These are phyloP conservation scores for Serendipita sp. DNA, from an alignment of 768 basidiomycete genomes.

Conservation along the genomic window DNA sequence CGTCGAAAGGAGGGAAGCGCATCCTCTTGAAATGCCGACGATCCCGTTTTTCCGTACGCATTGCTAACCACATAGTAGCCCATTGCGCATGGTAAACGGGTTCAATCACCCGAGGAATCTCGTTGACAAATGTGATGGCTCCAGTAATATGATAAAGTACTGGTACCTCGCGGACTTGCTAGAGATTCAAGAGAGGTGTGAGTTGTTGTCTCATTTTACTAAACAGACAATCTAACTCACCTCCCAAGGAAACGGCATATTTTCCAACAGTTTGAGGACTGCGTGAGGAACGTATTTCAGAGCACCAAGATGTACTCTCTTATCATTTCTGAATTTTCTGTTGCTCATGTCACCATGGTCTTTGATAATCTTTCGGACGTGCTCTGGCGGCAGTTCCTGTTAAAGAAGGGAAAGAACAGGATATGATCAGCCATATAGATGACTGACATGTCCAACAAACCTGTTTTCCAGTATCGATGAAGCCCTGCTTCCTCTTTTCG, in stretches of 20 bases:
- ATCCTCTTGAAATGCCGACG: slow-evolving; percentile 98
- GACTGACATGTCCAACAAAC: slow-evolving; percentile 21
- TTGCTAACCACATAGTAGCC: slow-evolving; percentile 99
- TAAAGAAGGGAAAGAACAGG: slow-evolving; percentile 11
- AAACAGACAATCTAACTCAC: slow-evolving; percentile 11
- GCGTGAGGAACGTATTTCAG: slow-evolving; percentile 98
- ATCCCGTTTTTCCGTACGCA: slow-evolving; percentile 96
- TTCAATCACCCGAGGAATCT: slow-evolving; percentile 91
- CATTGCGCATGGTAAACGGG: slow-evolving; percentile 98
- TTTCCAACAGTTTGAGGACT: slow-evolving; percentile 97
- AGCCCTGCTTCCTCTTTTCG: slow-evolving; percentile 77
- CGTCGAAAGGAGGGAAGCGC: slow-evolving; percentile 98
- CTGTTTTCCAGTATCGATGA: slow-evolving; percentile 86
- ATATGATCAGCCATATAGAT: slow-evolving; percentile 4
- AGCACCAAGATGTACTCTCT: slow-evolving; percentile 96
- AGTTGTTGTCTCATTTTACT: not conserved
- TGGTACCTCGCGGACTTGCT: slow-evolving; percentile 95
- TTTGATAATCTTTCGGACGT: slow-evolving; percentile 98
- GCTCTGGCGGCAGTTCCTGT: slow-evolving; percentile 89
- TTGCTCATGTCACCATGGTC: slow-evolving; percentile 99
- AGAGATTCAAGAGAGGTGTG: slow-evolving; percentile 7
- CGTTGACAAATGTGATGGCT: slow-evolving; percentile 98
- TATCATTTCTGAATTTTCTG: slow-evolving; percentile 97
- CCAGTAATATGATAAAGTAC: slow-evolving; percentile 98
- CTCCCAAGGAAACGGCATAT: slow-evolving; percentile 95